phyloP scores from a whole-genome alignment of 208 protist genomes.

The Leishmania martiniquensis region DNA sequence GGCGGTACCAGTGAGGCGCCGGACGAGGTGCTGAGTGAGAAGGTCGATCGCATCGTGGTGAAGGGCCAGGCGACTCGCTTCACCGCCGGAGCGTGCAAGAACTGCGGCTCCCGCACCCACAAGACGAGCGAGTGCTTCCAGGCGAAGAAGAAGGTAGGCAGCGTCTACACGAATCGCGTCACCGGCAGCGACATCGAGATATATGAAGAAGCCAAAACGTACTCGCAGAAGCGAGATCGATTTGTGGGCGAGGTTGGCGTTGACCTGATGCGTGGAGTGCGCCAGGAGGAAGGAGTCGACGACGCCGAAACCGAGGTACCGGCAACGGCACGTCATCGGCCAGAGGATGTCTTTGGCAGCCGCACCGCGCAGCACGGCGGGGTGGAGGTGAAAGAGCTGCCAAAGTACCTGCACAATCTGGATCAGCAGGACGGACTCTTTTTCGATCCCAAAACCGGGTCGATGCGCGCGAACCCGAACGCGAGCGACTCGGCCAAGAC shows the following conservation, averaged over 20 bases:
- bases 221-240: conserved; percentile 79
- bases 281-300: conserved; percentile 13
- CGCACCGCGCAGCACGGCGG: conserved; percentile 73
- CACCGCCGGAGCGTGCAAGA: conserved; percentile 97
- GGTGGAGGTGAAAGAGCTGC: conserved; percentile 76
- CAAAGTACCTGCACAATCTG: conserved; percentile 89
- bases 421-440: conserved; percentile 62
- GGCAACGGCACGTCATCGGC: conserved; percentile 2
- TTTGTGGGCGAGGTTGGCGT: conserved; percentile 64
- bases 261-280: conserved; percentile 54
- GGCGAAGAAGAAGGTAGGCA: conserved; percentile 75
- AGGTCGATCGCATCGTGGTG: conserved; percentile 42
- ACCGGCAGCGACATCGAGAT: conserved; percentile 58
- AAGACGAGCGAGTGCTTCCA: conserved; percentile 96
- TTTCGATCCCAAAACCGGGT: conserved; percentile 88
- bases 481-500: conserved; percentile 50
- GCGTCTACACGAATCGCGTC: conserved; percentile 67
- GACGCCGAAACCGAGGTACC: conserved; percentile 13
- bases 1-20: conserved; percentile 4
- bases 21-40: conserved; percentile 44
- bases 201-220: conserved; percentile 29
- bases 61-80: conserved; percentile 84
- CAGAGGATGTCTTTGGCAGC: conserved; percentile 51
- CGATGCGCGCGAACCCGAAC: conserved; percentile 90
- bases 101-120: conserved; percentile 99